These are phyloP conservation scores for Plectosphaerella cucumerina DNA, from an alignment of 2,329 filamentous ascomycete species.

Conservation along the genomic window DNA sequence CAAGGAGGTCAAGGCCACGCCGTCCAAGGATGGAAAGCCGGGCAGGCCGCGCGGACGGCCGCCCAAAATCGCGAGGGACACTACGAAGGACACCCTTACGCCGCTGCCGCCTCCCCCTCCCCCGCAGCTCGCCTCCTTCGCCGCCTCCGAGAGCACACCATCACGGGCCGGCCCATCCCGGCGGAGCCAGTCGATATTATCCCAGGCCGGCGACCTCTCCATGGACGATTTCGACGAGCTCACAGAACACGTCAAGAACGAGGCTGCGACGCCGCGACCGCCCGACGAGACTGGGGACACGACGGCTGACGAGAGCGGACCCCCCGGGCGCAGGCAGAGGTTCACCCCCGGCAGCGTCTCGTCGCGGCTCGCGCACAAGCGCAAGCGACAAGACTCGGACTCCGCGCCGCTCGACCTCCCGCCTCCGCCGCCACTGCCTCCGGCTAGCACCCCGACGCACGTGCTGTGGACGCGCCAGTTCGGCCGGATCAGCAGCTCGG, in stretches of 20 bases:
- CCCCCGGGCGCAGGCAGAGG: conserved; percentile 29
- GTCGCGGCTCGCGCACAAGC: conserved; percentile 39
- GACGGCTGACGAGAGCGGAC: conserved; percentile 48
- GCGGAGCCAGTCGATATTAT: conserved; percentile 41
- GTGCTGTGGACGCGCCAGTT: conserved; percentile 75
- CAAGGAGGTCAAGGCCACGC: conserved; percentile 8
- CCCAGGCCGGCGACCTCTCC: conserved; percentile 43
- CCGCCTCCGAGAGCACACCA: conserved; percentile 28
- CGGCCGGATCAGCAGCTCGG: conserved; percentile 66
- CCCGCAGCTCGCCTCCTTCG: conserved; percentile 29
- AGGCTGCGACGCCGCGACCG: conserved; percentile 50
- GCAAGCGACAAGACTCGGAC: conserved; percentile 54
- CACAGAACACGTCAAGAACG: conserved; percentile 51
- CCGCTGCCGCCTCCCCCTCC: no score
- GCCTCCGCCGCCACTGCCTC: conserved; percentile 31
- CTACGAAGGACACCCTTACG: no score
- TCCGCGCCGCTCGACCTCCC: conserved; percentile 34
- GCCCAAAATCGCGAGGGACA: neutral
- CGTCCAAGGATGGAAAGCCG: conserved; percentile 4
- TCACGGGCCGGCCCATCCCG: conserved; percentile 24
- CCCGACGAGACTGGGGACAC: conserved; percentile 53
- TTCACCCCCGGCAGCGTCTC: conserved; percentile 32
- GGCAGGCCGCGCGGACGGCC: conserved; percentile 24
- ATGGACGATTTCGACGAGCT: conserved; percentile 33
- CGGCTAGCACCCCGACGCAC: conserved; percentile 54